A percentile compares a stretch with the other conserved stretches of the same genome.
These are phyloP conservation scores for Cercospora sp. DNA, from an alignment of 2,329 filamentous ascomycete species.

Conservation along the genomic window DNA sequence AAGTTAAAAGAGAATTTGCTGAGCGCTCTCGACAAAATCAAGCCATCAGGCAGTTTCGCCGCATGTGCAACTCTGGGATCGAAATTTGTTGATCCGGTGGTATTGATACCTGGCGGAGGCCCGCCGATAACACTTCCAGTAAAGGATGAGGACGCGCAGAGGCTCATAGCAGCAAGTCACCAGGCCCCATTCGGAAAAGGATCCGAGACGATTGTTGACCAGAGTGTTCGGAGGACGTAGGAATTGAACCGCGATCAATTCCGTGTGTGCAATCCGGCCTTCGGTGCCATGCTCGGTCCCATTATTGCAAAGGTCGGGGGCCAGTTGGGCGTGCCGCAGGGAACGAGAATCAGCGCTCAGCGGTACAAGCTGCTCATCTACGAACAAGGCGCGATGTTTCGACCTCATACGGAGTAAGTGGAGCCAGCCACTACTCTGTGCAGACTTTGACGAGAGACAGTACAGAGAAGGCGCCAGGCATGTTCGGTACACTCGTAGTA, in stretches of 20 bases:
- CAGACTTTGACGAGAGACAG: background rate
- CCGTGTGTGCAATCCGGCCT: background rate
- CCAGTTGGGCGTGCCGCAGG: background rate
- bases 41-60: background rate
- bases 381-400: background rate
- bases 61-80: too few relatives aligned
- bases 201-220: background rate
- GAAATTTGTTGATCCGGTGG: too few relatives aligned
- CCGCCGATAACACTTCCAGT: background rate
- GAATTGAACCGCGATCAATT: background rate
- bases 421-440: background rate
- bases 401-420: background rate
- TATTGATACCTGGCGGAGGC: background rate
- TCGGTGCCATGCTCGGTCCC: too few relatives aligned
- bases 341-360: background rate
- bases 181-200: background rate
- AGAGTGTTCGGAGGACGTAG: background rate
- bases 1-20: background rate
- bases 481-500: background rate
- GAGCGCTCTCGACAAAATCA: background rate
- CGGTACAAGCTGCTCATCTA: background rate
- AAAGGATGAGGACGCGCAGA: background rate
- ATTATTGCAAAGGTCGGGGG: too few relatives aligned
- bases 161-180: background rate
- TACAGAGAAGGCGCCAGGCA: background rate